phyloP scores from a whole-genome alignment of 1,284 basidiomycete genomes.

The Cutaneotrichosporon sp. region DNA sequence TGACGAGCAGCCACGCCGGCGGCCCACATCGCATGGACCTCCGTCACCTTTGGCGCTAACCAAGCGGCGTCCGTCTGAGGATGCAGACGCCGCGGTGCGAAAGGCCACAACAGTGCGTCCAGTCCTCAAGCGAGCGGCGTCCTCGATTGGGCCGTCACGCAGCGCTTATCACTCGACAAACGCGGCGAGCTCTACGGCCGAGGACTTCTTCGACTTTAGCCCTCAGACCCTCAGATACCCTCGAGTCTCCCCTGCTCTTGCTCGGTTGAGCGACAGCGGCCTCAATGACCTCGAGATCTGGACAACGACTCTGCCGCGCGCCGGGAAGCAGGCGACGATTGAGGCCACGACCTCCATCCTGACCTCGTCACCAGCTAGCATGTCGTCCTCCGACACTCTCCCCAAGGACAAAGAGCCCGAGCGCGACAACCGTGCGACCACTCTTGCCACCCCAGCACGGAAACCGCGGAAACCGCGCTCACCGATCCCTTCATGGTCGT shows the following conservation, averaged over 20 bases:
- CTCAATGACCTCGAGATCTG: conserved; percentile 1
- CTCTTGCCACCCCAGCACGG: background rate
- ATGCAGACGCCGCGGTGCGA: background rate
- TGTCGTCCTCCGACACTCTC: background rate
- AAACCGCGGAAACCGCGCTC: conserved; percentile 13
- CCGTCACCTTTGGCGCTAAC: background rate
- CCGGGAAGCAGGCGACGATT: background rate
- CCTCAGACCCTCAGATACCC: conserved; percentile 23
- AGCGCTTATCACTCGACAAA: background rate
- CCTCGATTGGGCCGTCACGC: background rate
- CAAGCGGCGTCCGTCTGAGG: conserved; percentile 7
- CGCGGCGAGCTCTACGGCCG: background rate
- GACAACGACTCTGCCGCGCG: background rate
- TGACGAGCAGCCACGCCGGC: background rate
- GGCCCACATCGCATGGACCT: background rate
- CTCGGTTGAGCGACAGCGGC: conserved; percentile 16
- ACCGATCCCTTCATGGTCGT: conserved; percentile 19
- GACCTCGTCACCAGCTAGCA: background rate
- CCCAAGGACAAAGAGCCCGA: background rate
- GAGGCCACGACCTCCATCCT: background rate
- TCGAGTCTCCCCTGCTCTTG: conserved; percentile 20
- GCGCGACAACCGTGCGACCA: background rate
- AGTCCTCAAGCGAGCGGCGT: conserved; percentile 6
- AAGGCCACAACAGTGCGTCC: background rate
- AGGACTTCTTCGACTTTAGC: conserved; percentile 18